Evolutionary conservation across 768 basidiomycete genomes (phyloP), one percentile per base, ranked within the genome.

Genomic region (Mycena vitilis): DNA sequence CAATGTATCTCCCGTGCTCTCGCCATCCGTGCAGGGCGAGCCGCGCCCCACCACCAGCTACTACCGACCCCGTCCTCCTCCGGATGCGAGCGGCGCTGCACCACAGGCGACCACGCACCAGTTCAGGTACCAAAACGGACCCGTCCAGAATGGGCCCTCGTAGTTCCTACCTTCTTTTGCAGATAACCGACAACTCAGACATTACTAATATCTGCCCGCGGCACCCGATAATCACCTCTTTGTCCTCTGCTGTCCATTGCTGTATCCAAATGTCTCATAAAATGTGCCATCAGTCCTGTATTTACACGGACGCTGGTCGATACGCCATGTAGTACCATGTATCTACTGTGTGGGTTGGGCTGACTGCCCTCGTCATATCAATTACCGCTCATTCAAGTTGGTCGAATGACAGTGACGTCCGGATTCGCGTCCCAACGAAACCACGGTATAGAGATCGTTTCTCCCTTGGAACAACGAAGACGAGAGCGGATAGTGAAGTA

Each of bases 1-100:
- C 52, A 87, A 88, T 2, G 75, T 86, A 0, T 87, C 90, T 7
- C 85, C 89, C 2, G 85, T 90, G 5, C 81, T 91, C 23, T 72
- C 82, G 0, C 72, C 78, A 13, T 58, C 76, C 1, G 75, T 75
- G 9, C 64, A 55, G 45, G 44, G 74, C 61, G 58, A 81, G 44
- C 83, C 82, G 44, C 77, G 84, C 16, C 80, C 30, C 30, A 30
- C 30, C 5, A 30, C 81, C 66, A 82, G 83, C 68, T 91, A 90
- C 75, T 91, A 91, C 70, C 84, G 89, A 12, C 80, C 82, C 5
- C 83, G 86, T 47, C 81, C 84, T n/a, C 22, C 61, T 18, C 25
- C 62, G 20, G 56, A 66, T 23, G 44, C 65, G 23, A 51, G 42
- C 42, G 40, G 54, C 44, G 11, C 63, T 18, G 23, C 63, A n/a